Percentiles rank a stretch among this genome's conserved stretches.
These are phyloP conservation scores for Diplodia mutila DNA, from an alignment of 2,329 filamentous ascomycete species.

Conservation along the genomic window DNA sequence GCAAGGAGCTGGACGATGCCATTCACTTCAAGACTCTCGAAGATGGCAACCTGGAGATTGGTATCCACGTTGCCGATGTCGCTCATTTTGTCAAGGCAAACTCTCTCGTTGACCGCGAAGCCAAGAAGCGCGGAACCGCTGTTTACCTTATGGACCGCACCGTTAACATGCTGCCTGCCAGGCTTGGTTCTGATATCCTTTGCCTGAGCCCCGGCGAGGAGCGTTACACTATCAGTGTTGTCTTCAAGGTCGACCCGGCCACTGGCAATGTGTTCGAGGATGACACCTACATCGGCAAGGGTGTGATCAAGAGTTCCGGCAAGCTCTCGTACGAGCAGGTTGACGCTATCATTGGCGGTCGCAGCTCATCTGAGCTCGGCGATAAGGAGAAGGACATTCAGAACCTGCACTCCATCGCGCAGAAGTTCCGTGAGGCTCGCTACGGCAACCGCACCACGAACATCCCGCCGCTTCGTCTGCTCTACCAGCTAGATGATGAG, in stretches of 20 bases:
- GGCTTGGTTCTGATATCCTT: constrained; percentile 84
- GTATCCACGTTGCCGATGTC: constrained; percentile 92
- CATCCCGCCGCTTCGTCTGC: constrained; percentile 81
- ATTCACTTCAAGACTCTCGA: constrained; percentile 84
- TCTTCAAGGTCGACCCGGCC: constrained; percentile 85
- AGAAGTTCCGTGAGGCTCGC: constrained; percentile 87
- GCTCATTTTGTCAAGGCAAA: constrained; percentile 96
- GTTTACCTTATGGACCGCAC: constrained; percentile 92
- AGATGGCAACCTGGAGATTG: constrained; percentile 89
- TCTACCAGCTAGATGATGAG: constrained; percentile 96
- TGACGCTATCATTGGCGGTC: constrained; percentile 74
- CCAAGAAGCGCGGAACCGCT: constrained; percentile 95
- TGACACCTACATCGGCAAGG: constrained; percentile 91
- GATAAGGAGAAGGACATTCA: constrained; percentile 77
- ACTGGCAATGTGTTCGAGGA: constrained; percentile 80
- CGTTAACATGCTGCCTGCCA: constrained; percentile 84
- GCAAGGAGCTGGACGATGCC: constrained; percentile 86
- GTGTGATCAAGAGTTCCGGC: constrained; percentile 87
- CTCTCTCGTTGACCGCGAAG: constrained; percentile 93
- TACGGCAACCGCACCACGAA: constrained; percentile 78
- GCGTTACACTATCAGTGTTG: constrained; percentile 85
- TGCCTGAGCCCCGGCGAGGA: constrained; percentile 86
- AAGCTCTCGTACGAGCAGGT: constrained; percentile 86
- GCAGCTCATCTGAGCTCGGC: constrained; percentile 63
- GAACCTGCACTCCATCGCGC: constrained; percentile 76